These are phyloP conservation scores for Pythium chondricola DNA, from an alignment of 352 stramenopile genomes.

Conservation along the genomic window DNA sequence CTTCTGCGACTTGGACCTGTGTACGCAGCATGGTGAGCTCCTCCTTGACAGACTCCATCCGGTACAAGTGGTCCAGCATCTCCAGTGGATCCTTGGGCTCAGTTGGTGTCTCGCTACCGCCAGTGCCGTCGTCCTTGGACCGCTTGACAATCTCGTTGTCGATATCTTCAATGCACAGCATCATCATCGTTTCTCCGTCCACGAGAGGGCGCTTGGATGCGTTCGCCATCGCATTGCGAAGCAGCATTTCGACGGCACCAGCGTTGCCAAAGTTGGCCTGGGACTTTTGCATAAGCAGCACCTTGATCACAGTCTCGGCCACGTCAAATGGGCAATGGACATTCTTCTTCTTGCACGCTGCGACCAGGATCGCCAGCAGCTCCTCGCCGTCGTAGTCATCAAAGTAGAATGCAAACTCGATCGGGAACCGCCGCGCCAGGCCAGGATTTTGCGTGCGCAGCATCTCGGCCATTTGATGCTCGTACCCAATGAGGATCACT, in stretches of 20 bases:
- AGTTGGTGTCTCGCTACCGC: not conserved
- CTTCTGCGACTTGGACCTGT: slow-evolving; percentile 53
- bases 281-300: slow-evolving; percentile 59
- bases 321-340: slow-evolving; percentile 49
- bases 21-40: slow-evolving; percentile 50
- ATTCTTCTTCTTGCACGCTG: slow-evolving; percentile 40
- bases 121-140: slow-evolving; percentile 11
- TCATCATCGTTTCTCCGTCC: slow-evolving; percentile 24
- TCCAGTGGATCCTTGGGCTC: slow-evolving; percentile 33
- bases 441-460: slow-evolving; percentile 86
- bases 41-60: slow-evolving; percentile 53
- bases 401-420: slow-evolving; percentile 88
- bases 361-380: slow-evolving; percentile 68
- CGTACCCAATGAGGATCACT: slow-evolving; percentile 91
- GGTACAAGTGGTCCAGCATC: slow-evolving; percentile 44
- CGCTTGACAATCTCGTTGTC: slow-evolving; percentile 33
- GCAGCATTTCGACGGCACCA: slow-evolving; percentile 74
- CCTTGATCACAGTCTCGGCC: slow-evolving; percentile 39
- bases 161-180: slow-evolving; percentile 47
- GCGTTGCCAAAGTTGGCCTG: slow-evolving; percentile 90
- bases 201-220: slow-evolving; percentile 42
- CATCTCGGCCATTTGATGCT: slow-evolving; percentile 89
- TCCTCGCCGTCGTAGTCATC: slow-evolving; percentile 89
- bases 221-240: slow-evolving; percentile 71
- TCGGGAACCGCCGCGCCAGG: slow-evolving; percentile 78